These are phyloP conservation scores for Monosporozyma solicola DNA, from an alignment of 805 yeast genomes.

Conservation along the genomic window DNA sequence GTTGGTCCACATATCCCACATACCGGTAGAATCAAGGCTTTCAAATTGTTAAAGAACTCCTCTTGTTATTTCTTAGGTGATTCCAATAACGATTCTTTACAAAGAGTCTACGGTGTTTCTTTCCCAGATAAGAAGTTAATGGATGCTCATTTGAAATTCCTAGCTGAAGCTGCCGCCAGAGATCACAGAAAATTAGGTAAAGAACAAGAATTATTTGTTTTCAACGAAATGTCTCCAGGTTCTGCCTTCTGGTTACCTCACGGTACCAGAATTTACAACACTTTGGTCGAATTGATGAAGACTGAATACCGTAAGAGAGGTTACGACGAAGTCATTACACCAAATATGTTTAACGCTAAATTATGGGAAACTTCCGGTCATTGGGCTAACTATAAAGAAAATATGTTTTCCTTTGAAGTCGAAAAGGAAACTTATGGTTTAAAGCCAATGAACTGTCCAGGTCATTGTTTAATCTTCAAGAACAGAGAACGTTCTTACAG, in stretches of 20 bases:
- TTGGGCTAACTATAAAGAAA: conserved; percentile 96
- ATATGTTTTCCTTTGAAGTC: conserved; percentile 93
- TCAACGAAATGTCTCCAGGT: conserved; percentile 97
- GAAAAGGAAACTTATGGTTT: conserved; percentile 93
- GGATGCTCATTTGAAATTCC: conserved; percentile 89
- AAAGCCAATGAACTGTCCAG: conserved; percentile 91
- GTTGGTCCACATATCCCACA: conserved; percentile 97
- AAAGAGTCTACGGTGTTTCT: conserved; percentile 94
- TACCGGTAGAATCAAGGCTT: conserved; percentile 91
- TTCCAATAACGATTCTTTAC: conserved; percentile 84
- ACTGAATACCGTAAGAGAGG: conserved; percentile 87
- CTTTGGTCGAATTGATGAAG: conserved; percentile 71
- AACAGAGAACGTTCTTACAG: conserved; percentile 91
- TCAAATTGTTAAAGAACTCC: conserved; percentile 90
- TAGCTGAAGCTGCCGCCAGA: conserved; percentile 93
- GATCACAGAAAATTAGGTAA: conserved; percentile 94
- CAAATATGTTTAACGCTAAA: conserved; percentile 96
- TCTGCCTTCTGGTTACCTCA: conserved; percentile 98
- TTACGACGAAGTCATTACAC: conserved; percentile 96
- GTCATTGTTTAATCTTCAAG: conserved; percentile 89
- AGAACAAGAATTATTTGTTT: conserved; percentile 92
- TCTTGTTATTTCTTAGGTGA: conserved; percentile 95
- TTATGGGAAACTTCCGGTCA: conserved; percentile 99
- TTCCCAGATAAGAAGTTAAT: conserved; percentile 96
- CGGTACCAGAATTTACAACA: conserved; percentile 94